Conservation (phyloP, 495 filamentous ascomycete genomes). For the Xylaria acuta region DNA sequence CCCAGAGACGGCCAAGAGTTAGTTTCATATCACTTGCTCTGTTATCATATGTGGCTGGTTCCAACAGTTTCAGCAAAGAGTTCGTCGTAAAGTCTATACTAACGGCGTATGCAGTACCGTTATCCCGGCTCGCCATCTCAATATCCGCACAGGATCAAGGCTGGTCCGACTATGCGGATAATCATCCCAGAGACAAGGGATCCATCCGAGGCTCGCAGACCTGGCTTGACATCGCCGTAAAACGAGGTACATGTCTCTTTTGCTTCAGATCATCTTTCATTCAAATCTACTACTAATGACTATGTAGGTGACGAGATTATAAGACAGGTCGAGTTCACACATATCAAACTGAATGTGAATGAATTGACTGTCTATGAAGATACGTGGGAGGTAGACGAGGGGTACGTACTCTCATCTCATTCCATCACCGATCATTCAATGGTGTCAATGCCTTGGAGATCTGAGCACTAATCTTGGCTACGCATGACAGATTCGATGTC, state of each 20-base stretch:
- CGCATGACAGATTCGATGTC: not conserved
- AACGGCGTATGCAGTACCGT: not conserved
- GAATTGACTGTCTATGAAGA: not conserved
- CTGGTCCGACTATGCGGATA: not conserved
- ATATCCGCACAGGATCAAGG: slow-evolving; percentile 5
- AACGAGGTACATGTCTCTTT: not conserved
- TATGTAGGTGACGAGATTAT: not conserved
- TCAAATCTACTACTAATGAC: not conserved
- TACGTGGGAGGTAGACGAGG: not conserved
- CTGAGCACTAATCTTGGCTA: not conserved
- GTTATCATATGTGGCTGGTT: not conserved
- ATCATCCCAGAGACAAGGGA: not conserved
- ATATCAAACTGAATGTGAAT: not conserved
- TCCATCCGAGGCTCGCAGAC: slow-evolving; percentile 5
- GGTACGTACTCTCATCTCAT: slow-evolving; percentile 2
- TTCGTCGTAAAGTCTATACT: not conserved
- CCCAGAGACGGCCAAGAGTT: not conserved
- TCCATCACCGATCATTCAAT: not conserved
- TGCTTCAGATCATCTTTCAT: too few relatives aligned
- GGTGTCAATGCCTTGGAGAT: not conserved
- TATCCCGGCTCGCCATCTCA: not conserved
- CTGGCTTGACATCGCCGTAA: not conserved
- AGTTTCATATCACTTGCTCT: not conserved
- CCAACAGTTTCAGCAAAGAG: not conserved
- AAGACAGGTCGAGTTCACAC: slow-evolving; percentile 2